phyloP scores from a whole-genome alignment of 192 early-diverging fungal species.

The Diversispora eburnea region DNA sequence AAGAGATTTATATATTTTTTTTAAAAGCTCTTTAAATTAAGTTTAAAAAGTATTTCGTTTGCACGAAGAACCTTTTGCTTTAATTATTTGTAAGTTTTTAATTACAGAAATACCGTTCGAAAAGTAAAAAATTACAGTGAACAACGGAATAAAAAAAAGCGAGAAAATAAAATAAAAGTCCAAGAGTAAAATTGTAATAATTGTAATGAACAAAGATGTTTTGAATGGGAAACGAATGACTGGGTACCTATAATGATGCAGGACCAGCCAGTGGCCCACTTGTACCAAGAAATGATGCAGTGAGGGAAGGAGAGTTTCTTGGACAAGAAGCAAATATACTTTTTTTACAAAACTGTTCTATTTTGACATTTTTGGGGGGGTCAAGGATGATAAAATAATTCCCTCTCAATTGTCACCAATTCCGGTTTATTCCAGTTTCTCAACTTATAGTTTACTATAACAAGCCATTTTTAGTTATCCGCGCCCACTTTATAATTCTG shows the following conservation, averaged over 20 bases:
- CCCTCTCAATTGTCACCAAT: no score
- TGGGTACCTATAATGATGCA: slow-evolving; percentile 30
- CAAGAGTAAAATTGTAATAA: background rate
- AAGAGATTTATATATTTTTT: background rate
- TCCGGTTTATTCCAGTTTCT: no score
- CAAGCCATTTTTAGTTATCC: no score
- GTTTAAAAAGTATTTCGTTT: background rate
- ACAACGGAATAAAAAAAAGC: background rate
- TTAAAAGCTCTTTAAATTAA: slow-evolving; percentile 2
- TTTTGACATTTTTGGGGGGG: no score
- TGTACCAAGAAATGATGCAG: slow-evolving; percentile 2
- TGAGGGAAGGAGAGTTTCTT: background rate
- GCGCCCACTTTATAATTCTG: no score
- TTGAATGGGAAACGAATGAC: slow-evolving; percentile 29
- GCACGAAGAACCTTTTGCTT: background rate
- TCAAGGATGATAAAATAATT: no score
- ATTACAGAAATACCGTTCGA: background rate
- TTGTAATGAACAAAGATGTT: slow-evolving; percentile 5
- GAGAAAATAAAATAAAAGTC: background rate
- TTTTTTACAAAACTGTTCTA: background rate
- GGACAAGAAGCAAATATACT: slow-evolving; percentile 29
- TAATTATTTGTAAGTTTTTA: background rate
- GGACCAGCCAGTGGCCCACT: slow-evolving; percentile 35
- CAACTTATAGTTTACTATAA: no score
- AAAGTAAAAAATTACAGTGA: slow-evolving; percentile 3